A percentile compares a stretch with the other conserved stretches of the same genome.
Conservation (phyloP, 495 filamentous ascomycete species). For the Trichoderma parareesei region DNA sequence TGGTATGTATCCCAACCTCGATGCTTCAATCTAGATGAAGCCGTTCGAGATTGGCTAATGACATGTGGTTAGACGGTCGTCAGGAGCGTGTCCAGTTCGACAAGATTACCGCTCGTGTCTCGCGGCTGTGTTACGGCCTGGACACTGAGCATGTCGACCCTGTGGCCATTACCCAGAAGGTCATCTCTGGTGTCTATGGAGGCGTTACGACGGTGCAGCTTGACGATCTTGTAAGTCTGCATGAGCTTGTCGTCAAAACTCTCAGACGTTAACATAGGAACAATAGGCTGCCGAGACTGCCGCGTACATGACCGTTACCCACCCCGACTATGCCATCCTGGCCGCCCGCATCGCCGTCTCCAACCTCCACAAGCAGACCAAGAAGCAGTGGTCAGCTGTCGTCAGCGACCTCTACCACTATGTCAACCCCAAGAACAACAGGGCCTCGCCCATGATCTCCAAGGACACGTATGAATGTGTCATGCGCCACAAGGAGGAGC, state of each 20-base stretch:
- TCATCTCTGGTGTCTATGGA: slow-evolving; percentile 98
- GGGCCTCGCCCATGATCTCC: slow-evolving; percentile 85
- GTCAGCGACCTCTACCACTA: slow-evolving; percentile 92
- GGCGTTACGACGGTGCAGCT: slow-evolving; percentile 93
- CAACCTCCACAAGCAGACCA: slow-evolving; percentile 99
- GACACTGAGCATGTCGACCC: slow-evolving; percentile 96
- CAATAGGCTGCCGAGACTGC: slow-evolving; percentile 91
- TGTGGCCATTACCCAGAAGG: slow-evolving; percentile 96
- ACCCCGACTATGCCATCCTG: slow-evolving; percentile 98
- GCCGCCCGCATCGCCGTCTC: slow-evolving; percentile 97
- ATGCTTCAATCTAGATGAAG: not conserved
- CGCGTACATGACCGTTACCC: slow-evolving; percentile 98
- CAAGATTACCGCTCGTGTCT: slow-evolving; percentile 98
- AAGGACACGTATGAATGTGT: slow-evolving; percentile 79
- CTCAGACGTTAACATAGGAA: slow-evolving; percentile 12
- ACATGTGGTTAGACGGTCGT: slow-evolving; percentile 67
- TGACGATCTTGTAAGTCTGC: slow-evolving; percentile 77
- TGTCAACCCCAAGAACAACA: slow-evolving; percentile 87
- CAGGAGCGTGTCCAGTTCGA: slow-evolving; percentile 99
- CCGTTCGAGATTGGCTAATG: slow-evolving; percentile 16
- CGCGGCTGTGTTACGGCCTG: slow-evolving; percentile 91
- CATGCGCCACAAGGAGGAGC: slow-evolving; percentile 89
- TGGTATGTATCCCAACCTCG: slow-evolving; percentile 34
- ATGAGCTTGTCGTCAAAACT: slow-evolving; percentile 6
- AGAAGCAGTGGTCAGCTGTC: slow-evolving; percentile 96